Evolutionary conservation across 176 grass and related monocot species (phyloP).

Genomic region (Carex kokanica): DNA sequence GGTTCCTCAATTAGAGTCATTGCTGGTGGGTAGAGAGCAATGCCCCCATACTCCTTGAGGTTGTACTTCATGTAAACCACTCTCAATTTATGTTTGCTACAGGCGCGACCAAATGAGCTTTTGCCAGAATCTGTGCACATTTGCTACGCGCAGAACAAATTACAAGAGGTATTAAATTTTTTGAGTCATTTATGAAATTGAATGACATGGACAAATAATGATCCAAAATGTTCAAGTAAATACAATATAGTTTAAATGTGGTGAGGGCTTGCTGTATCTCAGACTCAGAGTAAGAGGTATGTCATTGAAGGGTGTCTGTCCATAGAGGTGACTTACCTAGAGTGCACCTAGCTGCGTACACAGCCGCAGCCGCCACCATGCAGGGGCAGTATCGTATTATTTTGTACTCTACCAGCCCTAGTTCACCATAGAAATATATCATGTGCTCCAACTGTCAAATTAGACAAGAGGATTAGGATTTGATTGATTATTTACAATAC

Average conservation of each 20-base stretch:
- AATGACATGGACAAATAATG: neutral
- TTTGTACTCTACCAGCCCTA: conserved; percentile 51
- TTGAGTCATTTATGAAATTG: neutral
- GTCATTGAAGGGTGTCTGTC: conserved; percentile 51
- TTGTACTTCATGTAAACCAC: conserved; percentile 45
- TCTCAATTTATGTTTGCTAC: conserved; percentile 38
- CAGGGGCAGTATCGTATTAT: conserved; percentile 37
- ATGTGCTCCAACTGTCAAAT: conserved; percentile 40
- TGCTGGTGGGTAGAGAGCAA: conserved; percentile 3
- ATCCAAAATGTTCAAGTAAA: neutral
- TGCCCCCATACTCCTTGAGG: conserved; percentile 23
- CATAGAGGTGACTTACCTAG: conserved; percentile 61
- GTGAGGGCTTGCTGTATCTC: conserved; percentile 41
- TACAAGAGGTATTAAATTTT: neutral
- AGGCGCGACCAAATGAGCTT: conserved; percentile 23
- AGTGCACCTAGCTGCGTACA: conserved; percentile 61
- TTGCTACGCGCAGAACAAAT: conserved; percentile 28
- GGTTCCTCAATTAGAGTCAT: neutral
- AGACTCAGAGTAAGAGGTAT: conserved; percentile 41
- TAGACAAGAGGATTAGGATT: neutral
- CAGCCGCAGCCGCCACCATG: conserved; percentile 40
- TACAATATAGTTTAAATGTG: neutral
- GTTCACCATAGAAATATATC: conserved; percentile 54
- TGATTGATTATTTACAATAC: neutral
- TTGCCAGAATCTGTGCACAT: conserved; percentile 27